A percentile compares a stretch with the other conserved stretches of the same genome.
These are phyloP conservation scores for Chaetomium sp. DNA, from an alignment of 2,329 filamentous ascomycete species.

Conservation along the genomic window DNA sequence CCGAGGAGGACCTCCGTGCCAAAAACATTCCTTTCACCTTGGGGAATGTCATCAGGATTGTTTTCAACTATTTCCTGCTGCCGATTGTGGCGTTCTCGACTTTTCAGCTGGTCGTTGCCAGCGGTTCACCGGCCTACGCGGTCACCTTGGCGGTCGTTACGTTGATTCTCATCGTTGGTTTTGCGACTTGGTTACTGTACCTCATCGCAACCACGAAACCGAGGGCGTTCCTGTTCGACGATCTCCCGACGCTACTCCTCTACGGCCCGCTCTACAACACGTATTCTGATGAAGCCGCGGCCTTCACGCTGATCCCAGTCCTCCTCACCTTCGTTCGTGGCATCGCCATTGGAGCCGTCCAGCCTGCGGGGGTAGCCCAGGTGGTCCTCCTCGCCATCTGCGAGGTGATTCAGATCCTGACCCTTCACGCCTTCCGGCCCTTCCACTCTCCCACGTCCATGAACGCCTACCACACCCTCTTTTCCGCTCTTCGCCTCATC, in stretches of 20 bases:
- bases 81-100: conserved; percentile 85
- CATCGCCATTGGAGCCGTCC: conserved; percentile 87
- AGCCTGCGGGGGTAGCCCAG: conserved; percentile 90
- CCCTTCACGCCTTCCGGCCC: conserved; percentile 84
- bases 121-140: conserved; percentile 66
- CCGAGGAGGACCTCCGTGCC: conserved; percentile 82
- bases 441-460: conserved; percentile 92
- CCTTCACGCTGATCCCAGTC: conserved; percentile 86
- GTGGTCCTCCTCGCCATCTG: conserved; percentile 90
- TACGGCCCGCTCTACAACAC: conserved; percentile 98
- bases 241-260: conserved; percentile 82
- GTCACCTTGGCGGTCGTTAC: conserved; percentile 76
- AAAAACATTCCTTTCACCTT: conserved; percentile 90
- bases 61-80: conserved; percentile 90
- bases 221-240: conserved; percentile 87
- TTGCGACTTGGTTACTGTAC: conserved; percentile 76
- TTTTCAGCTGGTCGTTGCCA: conserved; percentile 83
- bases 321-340: conserved; percentile 83
- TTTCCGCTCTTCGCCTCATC: conserved; percentile 74
- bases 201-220: conserved; percentile 80
- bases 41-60: conserved; percentile 78
- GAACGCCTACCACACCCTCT: conserved; percentile 92
- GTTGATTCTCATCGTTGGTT: conserved; percentile 70
- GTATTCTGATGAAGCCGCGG: conserved; percentile 88
- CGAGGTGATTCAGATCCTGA: conserved; percentile 86